Conservation (phyloP, 768 basidiomycete genomes). For the Tephrocybe sp. region DNA sequence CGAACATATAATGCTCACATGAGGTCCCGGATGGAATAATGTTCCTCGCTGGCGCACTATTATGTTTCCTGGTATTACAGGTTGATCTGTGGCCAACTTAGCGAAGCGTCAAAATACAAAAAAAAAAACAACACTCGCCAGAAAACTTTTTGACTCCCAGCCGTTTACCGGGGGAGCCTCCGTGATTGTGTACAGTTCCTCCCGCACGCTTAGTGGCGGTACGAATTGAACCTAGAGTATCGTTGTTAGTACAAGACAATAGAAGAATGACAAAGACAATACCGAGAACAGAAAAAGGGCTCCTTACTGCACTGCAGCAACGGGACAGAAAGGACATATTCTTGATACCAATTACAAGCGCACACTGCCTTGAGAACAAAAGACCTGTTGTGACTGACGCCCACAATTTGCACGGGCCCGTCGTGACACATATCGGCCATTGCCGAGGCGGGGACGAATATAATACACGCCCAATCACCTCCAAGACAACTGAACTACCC, state of each 20-base stretch:
- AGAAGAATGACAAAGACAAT: conserved; percentile 7
- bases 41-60: conserved; percentile 94
- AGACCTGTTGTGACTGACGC: background rate
- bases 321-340: conserved; percentile 54
- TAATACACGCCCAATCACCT: conserved; percentile 26
- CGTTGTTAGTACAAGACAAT: background rate
- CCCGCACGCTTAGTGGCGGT: conserved; percentile 97
- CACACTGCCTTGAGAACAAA: conserved; percentile 6
- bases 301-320: conserved; percentile 32
- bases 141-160: conserved; percentile 97
- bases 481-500: background rate
- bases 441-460: conserved; percentile 31
- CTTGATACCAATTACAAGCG: background rate
- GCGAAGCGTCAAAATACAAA: background rate
- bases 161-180: conserved; percentile 90
- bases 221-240: conserved; percentile 68
- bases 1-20: conserved; percentile 51
- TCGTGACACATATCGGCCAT: conserved; percentile 34
- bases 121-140: conserved; percentile 46
- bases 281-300: conserved; percentile 56
- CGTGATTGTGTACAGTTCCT: conserved; percentile 90
- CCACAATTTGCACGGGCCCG: conserved; percentile 10
- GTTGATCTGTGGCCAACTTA: conserved; percentile 61
- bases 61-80: conserved; percentile 93
- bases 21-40: conserved; percentile 90